A percentile compares a stretch with the other conserved stretches of the same genome.
phyloP scores from a whole-genome alignment of 2,329 filamentous ascomycete genomes.

The Incumbomyces lentus region DNA sequence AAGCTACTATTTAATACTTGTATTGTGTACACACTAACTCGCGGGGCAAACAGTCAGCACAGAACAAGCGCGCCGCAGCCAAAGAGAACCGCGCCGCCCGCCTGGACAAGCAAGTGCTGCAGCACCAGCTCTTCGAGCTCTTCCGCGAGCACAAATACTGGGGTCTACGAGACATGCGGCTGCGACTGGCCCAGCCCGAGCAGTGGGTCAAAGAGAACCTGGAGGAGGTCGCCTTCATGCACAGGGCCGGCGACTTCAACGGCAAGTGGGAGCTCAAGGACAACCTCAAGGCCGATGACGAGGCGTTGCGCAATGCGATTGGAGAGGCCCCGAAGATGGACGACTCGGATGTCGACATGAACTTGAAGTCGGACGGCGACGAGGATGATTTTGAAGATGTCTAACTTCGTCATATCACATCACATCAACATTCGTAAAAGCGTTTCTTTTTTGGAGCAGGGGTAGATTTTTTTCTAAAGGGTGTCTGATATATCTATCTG shows the following conservation, averaged over 20 bases:
- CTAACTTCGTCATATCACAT: too few species aligned
- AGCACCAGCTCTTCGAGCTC: slow-evolving; percentile 72
- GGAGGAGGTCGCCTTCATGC: slow-evolving; percentile 35
- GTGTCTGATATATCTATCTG: too few species aligned
- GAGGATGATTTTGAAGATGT: slow-evolving; percentile 21
- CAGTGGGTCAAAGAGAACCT: slow-evolving; percentile 81
- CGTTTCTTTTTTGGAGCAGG: too few species aligned
- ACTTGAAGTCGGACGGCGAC: slow-evolving; percentile 17
- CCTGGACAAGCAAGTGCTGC: slow-evolving; percentile 76
- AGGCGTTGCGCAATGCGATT: slow-evolving; percentile 18
- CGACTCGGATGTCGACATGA: slow-evolving; percentile 19
- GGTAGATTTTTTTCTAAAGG: too few species aligned
- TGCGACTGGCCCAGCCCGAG: slow-evolving; percentile 73
- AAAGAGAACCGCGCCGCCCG: slow-evolving; percentile 78
- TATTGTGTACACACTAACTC: too few species aligned
- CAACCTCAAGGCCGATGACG: slow-evolving; percentile 27
- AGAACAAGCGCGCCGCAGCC: slow-evolving; percentile 34
- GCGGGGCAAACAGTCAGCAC: slow-evolving; percentile 10
- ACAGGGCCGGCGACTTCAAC: slow-evolving; percentile 20
- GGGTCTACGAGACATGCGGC: slow-evolving; percentile 79
- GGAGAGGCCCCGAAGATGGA: slow-evolving; percentile 17
- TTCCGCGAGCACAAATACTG: slow-evolving; percentile 86
- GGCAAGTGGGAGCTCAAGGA: slow-evolving; percentile 25
- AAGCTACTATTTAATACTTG: too few species aligned
- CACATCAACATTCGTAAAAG: too few species aligned